Evolutionary conservation across 2,329 filamentous ascomycete species (phyloP).

Genomic region (Penicillium sp.): DNA sequence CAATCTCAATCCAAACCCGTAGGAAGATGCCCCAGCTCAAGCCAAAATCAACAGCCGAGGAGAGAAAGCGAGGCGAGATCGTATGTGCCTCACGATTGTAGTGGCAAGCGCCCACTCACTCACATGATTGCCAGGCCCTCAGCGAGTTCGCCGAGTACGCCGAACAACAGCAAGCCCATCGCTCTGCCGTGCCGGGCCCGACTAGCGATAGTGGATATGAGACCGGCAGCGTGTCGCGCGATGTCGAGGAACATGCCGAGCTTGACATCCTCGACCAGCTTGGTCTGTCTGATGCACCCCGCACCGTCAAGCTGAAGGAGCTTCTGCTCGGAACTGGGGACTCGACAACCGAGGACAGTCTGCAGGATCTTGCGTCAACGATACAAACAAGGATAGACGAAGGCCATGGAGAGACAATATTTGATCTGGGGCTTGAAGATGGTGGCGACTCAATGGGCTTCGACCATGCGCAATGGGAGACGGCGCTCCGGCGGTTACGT

Average conservation of each 20-base stretch:
- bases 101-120: conserved; percentile 7
- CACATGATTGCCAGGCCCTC: conserved; percentile 60
- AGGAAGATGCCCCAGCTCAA: conserved; percentile 39
- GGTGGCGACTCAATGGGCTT: conserved; percentile 84
- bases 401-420: conserved; percentile 84
- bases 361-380: conserved; percentile 65
- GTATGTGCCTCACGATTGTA: conserved; percentile 51
- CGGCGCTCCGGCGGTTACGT: conserved; percentile 66
- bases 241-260: conserved; percentile 74
- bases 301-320: conserved; percentile 68
- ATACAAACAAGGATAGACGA: conserved; percentile 73
- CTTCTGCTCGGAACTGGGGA: conserved; percentile 64
- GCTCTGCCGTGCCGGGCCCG: conserved; percentile 36
- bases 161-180: conserved; percentile 78
- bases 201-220: conserved; percentile 46
- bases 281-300: conserved; percentile 69
- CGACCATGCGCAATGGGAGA: conserved; percentile 71
- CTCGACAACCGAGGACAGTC: conserved; percentile 57
- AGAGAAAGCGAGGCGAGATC: conserved; percentile 83
- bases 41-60: conserved; percentile 68
- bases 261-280: conserved; percentile 85
- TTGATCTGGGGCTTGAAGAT: conserved; percentile 90
- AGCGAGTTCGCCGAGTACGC: conserved; percentile 98
- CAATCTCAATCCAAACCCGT: conserved; percentile 1
- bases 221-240: conserved; percentile 32